Evolutionary conservation across 2,329 filamentous ascomycete genomes (phyloP).

Genomic region (Monosporascus sp.): DNA sequence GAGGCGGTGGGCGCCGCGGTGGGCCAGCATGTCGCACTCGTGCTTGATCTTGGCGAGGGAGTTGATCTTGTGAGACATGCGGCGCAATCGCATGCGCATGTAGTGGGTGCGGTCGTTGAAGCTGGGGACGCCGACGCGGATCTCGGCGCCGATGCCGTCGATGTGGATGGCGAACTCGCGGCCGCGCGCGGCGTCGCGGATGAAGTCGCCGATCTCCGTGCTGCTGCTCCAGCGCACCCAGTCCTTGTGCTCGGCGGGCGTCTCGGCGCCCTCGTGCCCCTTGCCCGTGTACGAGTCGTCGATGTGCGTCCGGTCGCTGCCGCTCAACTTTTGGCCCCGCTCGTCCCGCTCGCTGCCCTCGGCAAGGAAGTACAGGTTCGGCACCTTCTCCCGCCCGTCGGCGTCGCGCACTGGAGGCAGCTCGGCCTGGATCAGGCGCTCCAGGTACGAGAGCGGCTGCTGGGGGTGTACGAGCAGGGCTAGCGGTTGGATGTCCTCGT

Average conservation of each 20-base stretch:
- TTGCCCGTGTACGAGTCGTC: constrained; percentile 64
- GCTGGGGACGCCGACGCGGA: constrained; percentile 76
- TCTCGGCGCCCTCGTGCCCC: constrained; percentile 53
- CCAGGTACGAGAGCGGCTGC: constrained; percentile 85
- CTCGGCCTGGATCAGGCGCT: constrained; percentile 84
- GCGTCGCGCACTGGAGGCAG: constrained; percentile 63
- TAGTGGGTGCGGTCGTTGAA: constrained; percentile 92
- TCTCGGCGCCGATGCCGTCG: constrained; percentile 60
- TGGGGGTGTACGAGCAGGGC: constrained; percentile 84
- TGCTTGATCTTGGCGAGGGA: constrained; percentile 68
- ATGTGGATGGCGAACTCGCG: constrained; percentile 83
- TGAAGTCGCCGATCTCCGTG: constrained; percentile 91
- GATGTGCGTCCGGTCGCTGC: constrained; percentile 39
- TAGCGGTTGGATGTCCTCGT: constrained; percentile 74
- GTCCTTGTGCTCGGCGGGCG: constrained; percentile 42
- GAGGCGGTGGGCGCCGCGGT: constrained; percentile 70
- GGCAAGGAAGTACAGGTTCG: constrained; percentile 73
- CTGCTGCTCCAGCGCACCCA: constrained; percentile 86
- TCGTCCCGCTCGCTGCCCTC: constrained; percentile 66
- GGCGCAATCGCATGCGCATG: constrained; percentile 70
- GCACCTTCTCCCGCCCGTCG: constrained; percentile 63
- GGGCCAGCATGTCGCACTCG: constrained; percentile 75
- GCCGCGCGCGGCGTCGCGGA: constrained; percentile 79
- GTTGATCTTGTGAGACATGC: constrained; percentile 64
- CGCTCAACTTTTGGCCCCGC: constrained; percentile 27